Evolutionary conservation across 2,329 filamentous ascomycete genomes (phyloP), one percentile per base, ranked within the genome.

Genomic region (Diaporthe velutina): DNA sequence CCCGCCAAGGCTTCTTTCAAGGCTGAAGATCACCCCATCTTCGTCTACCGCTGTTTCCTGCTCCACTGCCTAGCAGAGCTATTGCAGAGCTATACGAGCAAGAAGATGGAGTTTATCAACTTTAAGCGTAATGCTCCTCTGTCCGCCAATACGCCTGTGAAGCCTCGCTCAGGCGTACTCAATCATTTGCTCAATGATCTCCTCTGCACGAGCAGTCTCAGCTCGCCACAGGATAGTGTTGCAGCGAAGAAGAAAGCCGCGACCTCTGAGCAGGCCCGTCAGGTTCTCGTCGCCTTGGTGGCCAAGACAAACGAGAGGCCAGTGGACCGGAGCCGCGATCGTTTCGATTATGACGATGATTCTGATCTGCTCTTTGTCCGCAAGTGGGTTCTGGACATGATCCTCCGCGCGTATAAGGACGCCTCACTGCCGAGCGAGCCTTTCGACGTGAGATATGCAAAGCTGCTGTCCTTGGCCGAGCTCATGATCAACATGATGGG

Each of bases 81-180:
- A 19, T 88, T 99, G 19, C 92, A 94, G 74, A 97, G 94, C 80
- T 99, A 98, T 85, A 98, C 95, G 79, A 92, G 95, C 71, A 95
- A 95, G 12, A 99, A 99, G 88, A 91, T 99, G 57, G 97, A 99
- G 82, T 98, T 99, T 82, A 98, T 99, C 86, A 98, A 98, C 83
- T 99, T 98, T 86, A 98, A 97, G 78, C 93, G 96, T 76, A 98
- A 96, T 81, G 93, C 95, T 9, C 95, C 96, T 61, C 90, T 95
- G 58, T 93, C 95, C 78, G 93, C 93, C 15, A 92, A 92, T 71
- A 98, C 97, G 1, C 97, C 97, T 7, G 96, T 97, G 22, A 98
- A 98, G 83, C 97, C 97, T 73, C 92, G 97, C 54, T 96, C 96
- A 15, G 95, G 94, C 77, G 93, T 98, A 57, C 87, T 99, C 77